Conservation (phyloP, 495 filamentous ascomycete genomes). For the Lasiosphaeriaceae sp. region DNA sequence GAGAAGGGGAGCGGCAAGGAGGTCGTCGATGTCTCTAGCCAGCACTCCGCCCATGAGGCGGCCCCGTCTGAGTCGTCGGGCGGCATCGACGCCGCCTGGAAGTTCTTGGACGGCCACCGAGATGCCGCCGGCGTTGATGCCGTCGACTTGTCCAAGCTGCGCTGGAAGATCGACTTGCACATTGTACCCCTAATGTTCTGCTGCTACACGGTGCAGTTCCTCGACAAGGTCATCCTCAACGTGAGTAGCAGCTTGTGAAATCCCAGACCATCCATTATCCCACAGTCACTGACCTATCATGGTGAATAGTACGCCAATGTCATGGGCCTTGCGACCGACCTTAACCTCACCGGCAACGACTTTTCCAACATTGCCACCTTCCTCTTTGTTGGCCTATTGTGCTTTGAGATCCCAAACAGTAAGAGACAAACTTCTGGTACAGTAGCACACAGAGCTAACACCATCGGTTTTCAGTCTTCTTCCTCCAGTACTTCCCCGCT, state of each 20-base stretch:
- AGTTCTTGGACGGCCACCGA: constrained; percentile 30
- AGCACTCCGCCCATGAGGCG: neutral
- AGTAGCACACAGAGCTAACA: neutral
- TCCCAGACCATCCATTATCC: neutral
- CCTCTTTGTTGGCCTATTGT: constrained; percentile 30
- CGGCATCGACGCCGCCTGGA: constrained; percentile 31
- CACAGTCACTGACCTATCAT: neutral
- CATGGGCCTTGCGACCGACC: constrained; percentile 32
- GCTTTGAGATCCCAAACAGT: constrained; percentile 35
- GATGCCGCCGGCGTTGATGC: constrained; percentile 3
- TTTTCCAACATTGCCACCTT: constrained; percentile 35
- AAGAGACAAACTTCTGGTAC: neutral
- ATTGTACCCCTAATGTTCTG: constrained; percentile 53
- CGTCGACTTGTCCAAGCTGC: constrained; percentile 23
- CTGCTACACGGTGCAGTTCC: constrained; percentile 61
- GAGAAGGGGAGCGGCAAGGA: neutral
- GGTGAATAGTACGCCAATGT: constrained; percentile 31
- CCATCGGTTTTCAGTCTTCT: constrained; percentile 28
- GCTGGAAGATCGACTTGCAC: constrained; percentile 35
- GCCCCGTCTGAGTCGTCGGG: neutral
- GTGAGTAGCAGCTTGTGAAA: constrained; percentile 17
- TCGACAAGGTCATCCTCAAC: constrained; percentile 64
- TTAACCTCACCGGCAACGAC: constrained; percentile 33
- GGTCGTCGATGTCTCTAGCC: neutral
- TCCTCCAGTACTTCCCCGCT: constrained; percentile 50